These are phyloP conservation scores for Spiraea crenata DNA, from an alignment of 331 rosid species.

Conservation along the genomic window DNA sequence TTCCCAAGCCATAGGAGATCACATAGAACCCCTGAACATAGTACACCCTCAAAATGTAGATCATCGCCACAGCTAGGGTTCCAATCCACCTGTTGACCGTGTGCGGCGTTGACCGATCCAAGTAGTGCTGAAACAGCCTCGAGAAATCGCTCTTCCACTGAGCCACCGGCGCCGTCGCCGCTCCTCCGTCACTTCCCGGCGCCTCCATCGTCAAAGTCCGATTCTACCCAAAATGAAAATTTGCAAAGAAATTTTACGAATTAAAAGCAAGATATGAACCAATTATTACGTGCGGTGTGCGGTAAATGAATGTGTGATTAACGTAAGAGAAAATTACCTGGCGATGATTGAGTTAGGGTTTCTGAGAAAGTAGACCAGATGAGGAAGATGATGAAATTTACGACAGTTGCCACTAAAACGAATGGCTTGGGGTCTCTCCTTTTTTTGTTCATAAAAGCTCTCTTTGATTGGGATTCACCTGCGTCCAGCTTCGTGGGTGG, in stretches of 20 bases:
- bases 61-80: slow-evolving; percentile 41
- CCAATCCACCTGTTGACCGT: slow-evolving; percentile 63
- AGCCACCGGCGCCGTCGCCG: slow-evolving; percentile 53
- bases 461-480: not conserved
- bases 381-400: slow-evolving; percentile 15
- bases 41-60: slow-evolving; percentile 60
- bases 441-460: not conserved
- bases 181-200: slow-evolving; percentile 36
- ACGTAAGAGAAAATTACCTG: not conserved
- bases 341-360: slow-evolving; percentile 9
- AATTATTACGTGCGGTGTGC: not conserved
- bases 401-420: slow-evolving; percentile 6
- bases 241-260: not conserved
- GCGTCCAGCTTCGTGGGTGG: not conserved
- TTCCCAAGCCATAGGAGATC: slow-evolving; percentile 64
- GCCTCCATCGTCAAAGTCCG: slow-evolving; percentile 57
- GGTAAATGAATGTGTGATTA: too few relatives aligned
- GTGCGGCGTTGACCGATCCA: slow-evolving; percentile 72
- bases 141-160: slow-evolving; percentile 53
- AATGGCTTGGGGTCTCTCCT: not conserved
- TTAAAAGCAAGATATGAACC: not conserved
- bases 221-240: not conserved
- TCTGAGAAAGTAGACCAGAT: not conserved
- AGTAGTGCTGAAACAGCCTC: slow-evolving; percentile 54
- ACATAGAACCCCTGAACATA: slow-evolving; percentile 59